These are phyloP conservation scores for Astrothelium macrocarpum DNA, from an alignment of 495 filamentous ascomycete genomes.

Conservation along the genomic window DNA sequence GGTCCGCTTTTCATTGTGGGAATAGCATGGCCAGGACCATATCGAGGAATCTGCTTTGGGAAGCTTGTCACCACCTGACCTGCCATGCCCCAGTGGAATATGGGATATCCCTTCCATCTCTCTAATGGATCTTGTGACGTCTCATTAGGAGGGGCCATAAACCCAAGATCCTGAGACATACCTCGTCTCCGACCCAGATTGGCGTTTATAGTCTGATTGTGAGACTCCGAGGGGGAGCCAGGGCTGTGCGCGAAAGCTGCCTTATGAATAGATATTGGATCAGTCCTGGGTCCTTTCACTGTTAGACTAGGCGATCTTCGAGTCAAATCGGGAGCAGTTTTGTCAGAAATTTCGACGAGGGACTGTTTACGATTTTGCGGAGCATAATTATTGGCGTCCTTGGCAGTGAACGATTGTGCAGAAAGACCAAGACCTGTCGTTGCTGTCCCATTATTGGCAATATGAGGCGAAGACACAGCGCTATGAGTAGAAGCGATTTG, in stretches of 20 bases:
- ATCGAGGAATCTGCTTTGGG: slow-evolving; percentile 79
- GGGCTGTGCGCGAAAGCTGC: slow-evolving; percentile 60
- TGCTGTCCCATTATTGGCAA: background rate
- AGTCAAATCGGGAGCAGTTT: background rate
- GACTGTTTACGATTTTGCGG: background rate
- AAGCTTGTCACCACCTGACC: slow-evolving; percentile 77
- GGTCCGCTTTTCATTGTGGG: slow-evolving; percentile 77
- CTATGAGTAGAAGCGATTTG: background rate
- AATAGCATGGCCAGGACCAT: slow-evolving; percentile 56
- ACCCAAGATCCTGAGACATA: slow-evolving; percentile 33
- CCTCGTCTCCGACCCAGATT: slow-evolving; percentile 37
- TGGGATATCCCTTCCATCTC: slow-evolving; percentile 81
- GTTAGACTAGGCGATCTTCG: slow-evolving; percentile 61
- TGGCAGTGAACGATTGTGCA: background rate
- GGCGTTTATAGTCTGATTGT: slow-evolving; percentile 24
- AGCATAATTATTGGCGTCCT: background rate
- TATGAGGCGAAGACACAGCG: background rate
- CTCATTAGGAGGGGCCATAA: slow-evolving; percentile 58
- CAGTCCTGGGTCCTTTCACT: slow-evolving; percentile 43
- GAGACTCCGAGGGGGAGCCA: slow-evolving; percentile 37
- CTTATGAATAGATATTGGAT: slow-evolving; percentile 40
- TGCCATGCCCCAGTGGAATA: slow-evolving; percentile 81
- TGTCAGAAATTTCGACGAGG: background rate
- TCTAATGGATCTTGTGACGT: slow-evolving; percentile 66
- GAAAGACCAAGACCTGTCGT: background rate